phyloP scores from a whole-genome alignment of 2,329 filamentous ascomycete genomes.

The Alternaria burnsii region DNA sequence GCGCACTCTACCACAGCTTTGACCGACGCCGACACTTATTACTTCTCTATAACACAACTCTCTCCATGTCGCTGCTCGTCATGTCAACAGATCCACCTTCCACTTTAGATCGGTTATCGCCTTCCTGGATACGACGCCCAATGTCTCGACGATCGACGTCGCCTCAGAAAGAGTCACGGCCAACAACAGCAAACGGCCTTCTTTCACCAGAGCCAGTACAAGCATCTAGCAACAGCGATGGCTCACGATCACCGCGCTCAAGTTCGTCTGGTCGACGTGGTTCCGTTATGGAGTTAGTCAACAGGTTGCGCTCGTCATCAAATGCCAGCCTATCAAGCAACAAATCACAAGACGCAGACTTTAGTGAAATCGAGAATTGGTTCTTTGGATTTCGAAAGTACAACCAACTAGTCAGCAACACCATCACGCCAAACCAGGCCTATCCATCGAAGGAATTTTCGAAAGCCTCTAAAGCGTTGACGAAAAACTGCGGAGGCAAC shows the following conservation, averaged over 20 bases:
- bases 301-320: slow-evolving; percentile 40
- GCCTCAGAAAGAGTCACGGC: slow-evolving; percentile 24
- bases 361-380: slow-evolving; percentile 42
- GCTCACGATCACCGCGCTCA: slow-evolving; percentile 36
- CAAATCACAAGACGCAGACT: slow-evolving; percentile 30
- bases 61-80: slow-evolving; percentile 37
- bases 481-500: slow-evolving; percentile 40
- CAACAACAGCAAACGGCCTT: slow-evolving; percentile 24
- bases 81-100: slow-evolving; percentile 36
- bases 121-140: slow-evolving; percentile 35
- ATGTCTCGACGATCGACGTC: slow-evolving; percentile 25
- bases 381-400: slow-evolving; percentile 42
- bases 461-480: slow-evolving; percentile 34
- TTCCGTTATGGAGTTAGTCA: slow-evolving; percentile 35
- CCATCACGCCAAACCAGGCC: slow-evolving; percentile 22
- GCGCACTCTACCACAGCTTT: slow-evolving; percentile 9
- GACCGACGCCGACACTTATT: neutral
- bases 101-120: slow-evolving; percentile 31
- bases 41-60: neutral
- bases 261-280: slow-evolving; percentile 30
- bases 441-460: slow-evolving; percentile 29
- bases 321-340: slow-evolving; percentile 30
- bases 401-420: slow-evolving; percentile 41
- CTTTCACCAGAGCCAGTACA: slow-evolving; percentile 27
- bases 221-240: slow-evolving; percentile 38